phyloP scores from a whole-genome alignment of 2,329 filamentous ascomycete genomes.

The Neofusicoccum ribis region DNA sequence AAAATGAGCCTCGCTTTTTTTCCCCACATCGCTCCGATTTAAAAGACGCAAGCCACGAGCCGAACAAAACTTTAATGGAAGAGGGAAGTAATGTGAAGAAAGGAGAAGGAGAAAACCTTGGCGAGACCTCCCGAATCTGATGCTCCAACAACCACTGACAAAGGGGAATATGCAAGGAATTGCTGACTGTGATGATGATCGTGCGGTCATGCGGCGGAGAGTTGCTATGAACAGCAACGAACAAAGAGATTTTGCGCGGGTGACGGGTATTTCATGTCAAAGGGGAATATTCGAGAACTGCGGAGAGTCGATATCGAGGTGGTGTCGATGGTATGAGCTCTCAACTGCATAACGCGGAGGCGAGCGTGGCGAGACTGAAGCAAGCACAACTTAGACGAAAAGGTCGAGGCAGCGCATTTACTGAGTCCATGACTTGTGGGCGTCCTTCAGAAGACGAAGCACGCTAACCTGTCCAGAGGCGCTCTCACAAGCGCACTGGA shows the following conservation, averaged over 20 bases:
- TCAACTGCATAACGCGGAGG: background rate
- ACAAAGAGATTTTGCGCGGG: slow-evolving; percentile 3
- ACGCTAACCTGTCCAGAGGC: slow-evolving; percentile 36
- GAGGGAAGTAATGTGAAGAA: background rate
- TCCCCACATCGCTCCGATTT: background rate
- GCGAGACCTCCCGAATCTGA: background rate
- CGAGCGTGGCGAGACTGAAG: background rate
- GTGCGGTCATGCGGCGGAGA: slow-evolving; percentile 14
- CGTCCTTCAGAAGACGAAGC: slow-evolving; percentile 23
- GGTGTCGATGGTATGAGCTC: background rate
- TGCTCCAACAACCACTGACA: slow-evolving; percentile 14
- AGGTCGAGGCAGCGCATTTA: background rate
- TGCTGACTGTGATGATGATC: slow-evolving; percentile 15
- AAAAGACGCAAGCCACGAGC: slow-evolving; percentile 7
- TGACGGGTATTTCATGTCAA: slow-evolving; percentile 15
- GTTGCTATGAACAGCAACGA: background rate
- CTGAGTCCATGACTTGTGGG: slow-evolving; percentile 9
- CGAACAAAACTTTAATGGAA: background rate
- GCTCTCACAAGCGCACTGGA: slow-evolving; percentile 58
- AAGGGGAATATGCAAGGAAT: slow-evolving; percentile 18
- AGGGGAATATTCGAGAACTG: background rate
- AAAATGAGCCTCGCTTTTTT: slow-evolving; percentile 14
- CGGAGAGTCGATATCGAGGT: background rate
- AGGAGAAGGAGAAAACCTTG: background rate
- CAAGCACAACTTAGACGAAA: background rate